These are phyloP conservation scores for Apiotrichum domesticum DNA, from an alignment of 1,284 basidiomycete species.

Conservation along the genomic window DNA sequence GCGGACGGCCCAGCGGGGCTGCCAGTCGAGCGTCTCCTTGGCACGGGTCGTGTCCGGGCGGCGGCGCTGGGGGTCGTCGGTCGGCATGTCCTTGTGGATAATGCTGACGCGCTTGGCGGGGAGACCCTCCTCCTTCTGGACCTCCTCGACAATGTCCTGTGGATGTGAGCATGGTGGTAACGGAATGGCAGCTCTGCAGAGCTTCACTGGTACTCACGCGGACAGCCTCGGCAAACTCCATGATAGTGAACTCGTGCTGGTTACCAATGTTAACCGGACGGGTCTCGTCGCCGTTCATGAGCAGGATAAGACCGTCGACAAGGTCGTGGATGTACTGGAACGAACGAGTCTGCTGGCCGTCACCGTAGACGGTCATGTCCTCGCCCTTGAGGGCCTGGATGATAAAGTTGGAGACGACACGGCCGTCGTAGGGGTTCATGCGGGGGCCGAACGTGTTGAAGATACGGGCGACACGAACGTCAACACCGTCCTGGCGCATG, in stretches of 20 bases:
- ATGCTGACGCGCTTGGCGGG: slow-evolving; percentile 60
- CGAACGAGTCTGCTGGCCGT: slow-evolving; percentile 89
- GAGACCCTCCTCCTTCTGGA: slow-evolving; percentile 72
- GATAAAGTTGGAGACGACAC: slow-evolving; percentile 97
- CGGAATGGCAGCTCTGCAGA: no score
- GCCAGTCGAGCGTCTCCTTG: slow-evolving; percentile 77
- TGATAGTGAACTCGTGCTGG: slow-evolving; percentile 86
- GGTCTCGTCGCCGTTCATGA: slow-evolving; percentile 86
- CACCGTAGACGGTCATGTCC: slow-evolving; percentile 95
- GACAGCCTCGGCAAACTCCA: slow-evolving; percentile 81
- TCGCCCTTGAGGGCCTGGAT: slow-evolving; percentile 91
- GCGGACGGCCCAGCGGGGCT: slow-evolving; percentile 65
- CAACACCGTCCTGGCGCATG: slow-evolving; percentile 86
- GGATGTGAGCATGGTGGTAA: neutral
- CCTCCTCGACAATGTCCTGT: slow-evolving; percentile 73
- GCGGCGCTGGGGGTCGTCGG: slow-evolving; percentile 90
- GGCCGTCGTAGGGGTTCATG: slow-evolving; percentile 93
- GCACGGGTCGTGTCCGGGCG: slow-evolving; percentile 88
- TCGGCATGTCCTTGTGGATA: slow-evolving; percentile 76
- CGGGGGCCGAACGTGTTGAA: slow-evolving; percentile 62
- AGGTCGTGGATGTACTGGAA: slow-evolving; percentile 74
- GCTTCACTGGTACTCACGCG: slow-evolving; percentile 37
- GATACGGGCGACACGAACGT: slow-evolving; percentile 90
- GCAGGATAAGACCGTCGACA: slow-evolving; percentile 63
- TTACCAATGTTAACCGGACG: slow-evolving; percentile 95